Evolutionary conservation across 306 rosid species (phyloP), one percentile per base, ranked within the genome.

Genomic region (Begonia loranthoides): DNA sequence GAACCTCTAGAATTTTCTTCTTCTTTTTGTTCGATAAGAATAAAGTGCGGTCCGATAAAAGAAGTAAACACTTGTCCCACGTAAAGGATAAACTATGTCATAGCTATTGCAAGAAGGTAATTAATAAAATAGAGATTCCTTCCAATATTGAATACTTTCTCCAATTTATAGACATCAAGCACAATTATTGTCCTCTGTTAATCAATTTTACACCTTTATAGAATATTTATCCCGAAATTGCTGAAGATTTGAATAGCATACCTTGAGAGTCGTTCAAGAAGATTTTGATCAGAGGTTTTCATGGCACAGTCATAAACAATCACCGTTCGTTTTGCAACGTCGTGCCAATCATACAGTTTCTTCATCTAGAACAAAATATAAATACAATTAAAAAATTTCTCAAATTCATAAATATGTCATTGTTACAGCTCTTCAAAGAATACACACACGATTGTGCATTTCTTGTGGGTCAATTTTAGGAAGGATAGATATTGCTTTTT

Each of bases 261-360:
- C 95, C 89, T 67, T 54, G 94, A 79, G 62, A 89, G 81, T 36
- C 87, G 67, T 54, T 63, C 77, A 3, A 72, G 69, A 43, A 85
- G 95, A 68, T 62, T 76, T 78, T 82, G 94, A 66, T 66, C 67
- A 13, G 81, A 49, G 77, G 82, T 82, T 62, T 72, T 79, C 63
- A 78, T 49, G 46, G 97, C 95, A 59, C 78, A 76, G 41, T 79
- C 94, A 61, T 85, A 85, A 41, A 89, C 95, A 63, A 89, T 79
- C 80, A 77, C 81, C 21, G 97, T 89, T 69, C 92, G 70, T 62
- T 61, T 77, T 3, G 94, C 95, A 63, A 89, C 95, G 66, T 89
- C 95, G 56, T 85, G 87, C 95, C 95, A 89, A 68, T 76, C 72
- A 73, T 89, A 89, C 45, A 89, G 82, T 55, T 72, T 73, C 73